These are phyloP conservation scores for Puccinia triticina DNA, from an alignment of 1,284 basidiomycete species.

Conservation along the genomic window DNA sequence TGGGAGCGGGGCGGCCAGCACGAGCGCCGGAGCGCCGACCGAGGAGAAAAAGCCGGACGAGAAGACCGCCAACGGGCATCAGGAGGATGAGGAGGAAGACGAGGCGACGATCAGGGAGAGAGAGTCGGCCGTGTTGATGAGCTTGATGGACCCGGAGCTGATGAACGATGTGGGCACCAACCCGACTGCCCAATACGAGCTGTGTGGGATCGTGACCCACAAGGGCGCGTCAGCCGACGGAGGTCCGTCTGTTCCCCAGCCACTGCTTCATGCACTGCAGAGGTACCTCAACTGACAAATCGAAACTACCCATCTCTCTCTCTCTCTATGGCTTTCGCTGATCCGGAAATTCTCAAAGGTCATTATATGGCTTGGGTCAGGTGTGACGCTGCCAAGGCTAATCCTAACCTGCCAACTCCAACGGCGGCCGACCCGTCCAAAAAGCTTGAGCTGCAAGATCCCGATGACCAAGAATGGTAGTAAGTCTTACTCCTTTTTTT, in stretches of 20 bases:
- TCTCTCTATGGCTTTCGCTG: neutral
- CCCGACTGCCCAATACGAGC: conserved; percentile 77
- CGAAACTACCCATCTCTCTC: neutral
- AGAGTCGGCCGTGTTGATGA: conserved; percentile 70
- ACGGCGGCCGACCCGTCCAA: conserved; percentile 19
- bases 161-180: conserved; percentile 74
- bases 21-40: conserved; percentile 13
- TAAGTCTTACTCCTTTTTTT: conserved; percentile 8
- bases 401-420: conserved; percentile 49
- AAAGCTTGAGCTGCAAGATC: conserved; percentile 30
- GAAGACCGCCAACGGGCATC: conserved; percentile 4
- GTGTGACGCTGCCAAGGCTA: conserved; percentile 44
- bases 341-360: conserved; percentile 18
- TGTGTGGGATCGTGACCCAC: conserved; percentile 90
- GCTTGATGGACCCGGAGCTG: conserved; percentile 69
- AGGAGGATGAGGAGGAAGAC: conserved; percentile 53
- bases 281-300: neutral
- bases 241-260: conserved; percentile 59
- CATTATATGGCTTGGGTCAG: conserved; percentile 54
- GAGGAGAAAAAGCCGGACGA: neutral
- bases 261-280: neutral
- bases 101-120: conserved; percentile 61
- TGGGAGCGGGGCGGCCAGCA: neutral
- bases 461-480: conserved; percentile 51
- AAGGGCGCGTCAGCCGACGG: conserved; percentile 93